Evolutionary conservation across 345 rosid genomes (phyloP), one percentile per base, ranked within the genome.

Genomic region (Linum tenue): DNA sequence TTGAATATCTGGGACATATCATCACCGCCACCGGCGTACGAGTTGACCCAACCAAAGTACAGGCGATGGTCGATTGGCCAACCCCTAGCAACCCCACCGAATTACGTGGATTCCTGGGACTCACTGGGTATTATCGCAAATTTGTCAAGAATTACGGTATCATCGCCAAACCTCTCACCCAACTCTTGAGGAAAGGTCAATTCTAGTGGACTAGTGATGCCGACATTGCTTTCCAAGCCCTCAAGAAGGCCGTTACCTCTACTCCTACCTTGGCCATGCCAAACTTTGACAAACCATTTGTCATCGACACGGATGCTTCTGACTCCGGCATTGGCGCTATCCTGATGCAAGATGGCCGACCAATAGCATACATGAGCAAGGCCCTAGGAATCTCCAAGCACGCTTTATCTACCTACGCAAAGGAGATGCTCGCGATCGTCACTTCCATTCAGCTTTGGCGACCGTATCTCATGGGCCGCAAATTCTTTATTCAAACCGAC

Each of bases 1-100:
- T 69, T 0, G 72, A 69, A 39, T 69, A 55, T 40, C 15, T 69
- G 2, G 55, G 72, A 3, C 55, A 62, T 39, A 37, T 51, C 6
- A 39, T 69, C 1, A 0, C 3, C 11, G 37, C 10, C 4, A 14
- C 35, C 7, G 56, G 72, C 0, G 67, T 69, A 2, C 0, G 10
- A 3, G 35, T 14, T 1, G 40, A 69, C 14, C 51, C 40, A 1
- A 3, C 7, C 5, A 62, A 69, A 5, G 6, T 69, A 0, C 16
- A 62, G 7, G 60, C 37, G 0, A 62, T 69, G 40, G 0, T 1
- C 31, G 31, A 22, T 22, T 22, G 31, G 31, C 31, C 35, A 1
- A 10, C 10, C 1, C 62, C 66, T 3, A 11, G 2, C 16, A 51
- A 1, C 3, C 0, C 53, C 12, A 61, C 62, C 11, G 0, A 12